Base-by-base conservation (phyloP, 2,329 filamentous ascomycete genomes). In the Sporothrix pallida region DNA sequence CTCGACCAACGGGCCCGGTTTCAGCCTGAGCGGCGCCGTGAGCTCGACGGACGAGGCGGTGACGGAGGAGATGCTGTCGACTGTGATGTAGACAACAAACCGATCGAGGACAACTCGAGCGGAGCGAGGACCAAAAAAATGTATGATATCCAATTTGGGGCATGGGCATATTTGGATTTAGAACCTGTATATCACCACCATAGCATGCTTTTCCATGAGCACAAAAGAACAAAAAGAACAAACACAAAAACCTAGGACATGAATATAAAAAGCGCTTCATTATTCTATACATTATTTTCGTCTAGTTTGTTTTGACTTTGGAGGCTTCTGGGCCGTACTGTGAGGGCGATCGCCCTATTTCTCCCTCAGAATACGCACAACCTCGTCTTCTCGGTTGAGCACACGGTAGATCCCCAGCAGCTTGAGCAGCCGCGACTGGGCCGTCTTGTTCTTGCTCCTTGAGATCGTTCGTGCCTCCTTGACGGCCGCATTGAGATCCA, bases 11-110 rank as follows among this genome's bases (percentile, higher is more conserved):
- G 91, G 92, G 1, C 95, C 96, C 1, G 95, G 94, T 0, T 90
- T 99, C 84, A 94, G 91, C 80, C 83, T 99, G 81, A 97, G 89
- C 80, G 95, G 95, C 73, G 89, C 92, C 72, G 92, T 96, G 81
- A 89, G 84, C 78, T 86, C 91, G 71, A 85, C 87, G 4, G 86
- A 89, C 74, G 89, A 89, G 75, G 84, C 83, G 69, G 81, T 92
- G 67, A 84, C 85, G 62, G 83, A 87, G 37, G 85, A 83, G 63
- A 83, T 88, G 75, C 79, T 91, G 78, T 83, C 85, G 71, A 84
- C 84, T 26, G 83, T 85, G 75, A 89, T 89, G 85, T 88, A 87
- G 83, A 48, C 17, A 10, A n/a, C 37, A 42, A 48, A 37, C 23
- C 15, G 3, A 3, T 20, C 10, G 52, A 56, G 26, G 2, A n/a